Evolutionary conservation across 139 green algal species (phyloP).

Genomic region (Chlorella sorokiniana): DNA sequence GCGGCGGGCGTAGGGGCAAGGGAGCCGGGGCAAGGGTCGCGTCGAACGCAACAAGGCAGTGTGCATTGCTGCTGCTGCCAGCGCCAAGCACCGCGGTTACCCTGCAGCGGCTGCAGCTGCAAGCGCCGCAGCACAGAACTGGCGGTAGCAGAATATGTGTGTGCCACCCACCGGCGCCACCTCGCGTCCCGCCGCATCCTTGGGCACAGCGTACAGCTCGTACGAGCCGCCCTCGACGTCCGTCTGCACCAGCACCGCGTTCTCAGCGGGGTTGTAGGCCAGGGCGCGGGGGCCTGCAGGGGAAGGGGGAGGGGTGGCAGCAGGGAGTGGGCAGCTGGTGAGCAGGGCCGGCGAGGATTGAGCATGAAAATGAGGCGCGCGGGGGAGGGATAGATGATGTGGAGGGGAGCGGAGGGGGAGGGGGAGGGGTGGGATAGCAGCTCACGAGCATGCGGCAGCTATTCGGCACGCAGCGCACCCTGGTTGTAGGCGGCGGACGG

Average conservation of each 20-base stretch:
- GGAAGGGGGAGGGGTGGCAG: no score
- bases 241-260: slow-evolving; percentile 88
- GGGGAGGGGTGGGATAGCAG: neutral
- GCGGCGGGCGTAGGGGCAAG: slow-evolving; percentile 7
- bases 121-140: no score
- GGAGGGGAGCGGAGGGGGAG: neutral
- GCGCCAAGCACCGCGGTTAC: no score
- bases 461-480: neutral
- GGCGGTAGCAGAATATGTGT: no score
- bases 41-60: neutral
- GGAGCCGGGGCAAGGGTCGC: neutral
- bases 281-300: slow-evolving; percentile 60
- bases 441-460: neutral
- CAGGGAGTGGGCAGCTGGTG: neutral
- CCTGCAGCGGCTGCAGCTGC: neutral
- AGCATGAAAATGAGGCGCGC: no score
- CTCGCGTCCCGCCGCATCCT: slow-evolving; percentile 66
- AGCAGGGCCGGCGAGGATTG: neutral
- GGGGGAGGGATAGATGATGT: no score
- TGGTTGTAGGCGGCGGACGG: slow-evolving; percentile 45
- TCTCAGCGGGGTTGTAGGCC: slow-evolving; percentile 98
- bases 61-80: neutral
- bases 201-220: slow-evolving; percentile 95
- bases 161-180: slow-evolving; percentile 50
- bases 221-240: slow-evolving; percentile 94